These are phyloP conservation scores for Colletotrichum somersetense DNA, from an alignment of 2,329 filamentous ascomycete genomes.

Conservation along the genomic window DNA sequence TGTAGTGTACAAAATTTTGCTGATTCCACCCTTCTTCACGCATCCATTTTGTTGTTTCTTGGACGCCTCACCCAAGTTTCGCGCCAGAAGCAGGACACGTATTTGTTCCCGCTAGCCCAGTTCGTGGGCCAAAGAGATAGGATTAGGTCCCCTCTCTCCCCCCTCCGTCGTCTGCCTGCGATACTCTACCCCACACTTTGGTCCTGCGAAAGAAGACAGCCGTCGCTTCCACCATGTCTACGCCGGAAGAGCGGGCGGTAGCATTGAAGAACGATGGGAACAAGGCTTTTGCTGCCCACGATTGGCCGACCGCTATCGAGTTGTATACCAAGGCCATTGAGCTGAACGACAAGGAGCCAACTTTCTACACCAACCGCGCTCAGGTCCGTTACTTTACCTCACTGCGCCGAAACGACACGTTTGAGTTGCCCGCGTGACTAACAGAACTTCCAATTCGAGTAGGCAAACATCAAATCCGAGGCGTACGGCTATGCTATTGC, in stretches of 20 bases:
- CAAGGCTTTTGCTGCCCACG: constrained; percentile 87
- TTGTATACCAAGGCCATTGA: constrained; percentile 91
- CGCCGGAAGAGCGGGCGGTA: constrained; percentile 74
- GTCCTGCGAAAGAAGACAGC: constrained; percentile 20
- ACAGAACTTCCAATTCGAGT: constrained; percentile 47
- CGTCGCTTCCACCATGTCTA: constrained; percentile 53
- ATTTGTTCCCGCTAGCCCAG: constrained; percentile 16
- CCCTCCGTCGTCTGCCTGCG: constrained; percentile 15
- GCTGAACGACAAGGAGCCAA: constrained; percentile 83
- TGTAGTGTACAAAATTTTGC: constrained; percentile 24
- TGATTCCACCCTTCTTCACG: constrained; percentile 14
- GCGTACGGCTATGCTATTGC: constrained; percentile 92
- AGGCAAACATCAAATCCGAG: constrained; percentile 97
- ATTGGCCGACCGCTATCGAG: constrained; percentile 86
- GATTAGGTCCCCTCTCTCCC: constrained; percentile 2
- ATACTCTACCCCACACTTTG: constrained; percentile 35
- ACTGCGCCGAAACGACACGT: constrained; percentile 16
- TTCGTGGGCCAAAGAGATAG: constrained; percentile 24
- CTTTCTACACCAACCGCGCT: constrained; percentile 94
- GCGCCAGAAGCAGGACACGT: not conserved
- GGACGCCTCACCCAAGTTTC: not conserved
- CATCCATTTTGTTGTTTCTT: not conserved
- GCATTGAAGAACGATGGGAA: constrained; percentile 95
- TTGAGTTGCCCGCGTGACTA: constrained; percentile 59
- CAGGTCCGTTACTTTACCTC: constrained; percentile 71